Conservation (phyloP, 106 monocot genomes). For the Acorus calamus region DNA sequence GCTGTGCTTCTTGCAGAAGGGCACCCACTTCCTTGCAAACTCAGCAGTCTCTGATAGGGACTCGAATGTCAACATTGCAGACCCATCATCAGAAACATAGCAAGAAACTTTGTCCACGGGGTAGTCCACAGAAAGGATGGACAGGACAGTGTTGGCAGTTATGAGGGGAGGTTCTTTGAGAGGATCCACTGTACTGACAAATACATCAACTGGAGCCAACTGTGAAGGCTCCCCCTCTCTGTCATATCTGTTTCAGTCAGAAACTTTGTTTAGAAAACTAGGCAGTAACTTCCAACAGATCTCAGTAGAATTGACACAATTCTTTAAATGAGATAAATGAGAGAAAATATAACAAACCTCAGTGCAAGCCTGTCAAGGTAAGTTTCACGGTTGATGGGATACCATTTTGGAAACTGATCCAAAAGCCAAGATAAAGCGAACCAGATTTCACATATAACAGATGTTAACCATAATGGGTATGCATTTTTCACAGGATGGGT, state of each 20-base stretch:
- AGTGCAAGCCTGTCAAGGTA: constrained; percentile 79
- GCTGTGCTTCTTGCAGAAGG: constrained; percentile 83
- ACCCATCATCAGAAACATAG: constrained; percentile 94
- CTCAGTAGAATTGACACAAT: not conserved
- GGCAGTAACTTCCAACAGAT: not conserved
- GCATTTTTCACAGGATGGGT: constrained; percentile 73
- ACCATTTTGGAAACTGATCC: constrained; percentile 94
- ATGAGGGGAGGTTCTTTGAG: constrained; percentile 85
- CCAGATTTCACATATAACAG: constrained; percentile 92
- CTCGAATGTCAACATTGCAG: constrained; percentile 90
- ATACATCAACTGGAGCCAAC: constrained; percentile 64
- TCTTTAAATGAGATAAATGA: not conserved
- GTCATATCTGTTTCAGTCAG: constrained; percentile 46
- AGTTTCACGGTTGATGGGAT: constrained; percentile 81
- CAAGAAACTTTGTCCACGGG: constrained; percentile 90
- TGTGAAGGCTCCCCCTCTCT: constrained; percentile 88
- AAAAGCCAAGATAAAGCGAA: constrained; percentile 87
- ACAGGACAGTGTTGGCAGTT: constrained; percentile 83
- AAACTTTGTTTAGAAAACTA: not conserved
- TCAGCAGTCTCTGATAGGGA: constrained; percentile 76
- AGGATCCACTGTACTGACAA: constrained; percentile 93
- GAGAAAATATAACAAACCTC: constrained; percentile 28
- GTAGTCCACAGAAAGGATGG: constrained; percentile 80
- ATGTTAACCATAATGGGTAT: constrained; percentile 72
- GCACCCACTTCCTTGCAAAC: constrained; percentile 88